Percentiles rank a stretch among this genome's conserved stretches.
phyloP scores from a whole-genome alignment of 805 yeast genomes.

The Saccharomycopsis oosterbeekiorum region DNA sequence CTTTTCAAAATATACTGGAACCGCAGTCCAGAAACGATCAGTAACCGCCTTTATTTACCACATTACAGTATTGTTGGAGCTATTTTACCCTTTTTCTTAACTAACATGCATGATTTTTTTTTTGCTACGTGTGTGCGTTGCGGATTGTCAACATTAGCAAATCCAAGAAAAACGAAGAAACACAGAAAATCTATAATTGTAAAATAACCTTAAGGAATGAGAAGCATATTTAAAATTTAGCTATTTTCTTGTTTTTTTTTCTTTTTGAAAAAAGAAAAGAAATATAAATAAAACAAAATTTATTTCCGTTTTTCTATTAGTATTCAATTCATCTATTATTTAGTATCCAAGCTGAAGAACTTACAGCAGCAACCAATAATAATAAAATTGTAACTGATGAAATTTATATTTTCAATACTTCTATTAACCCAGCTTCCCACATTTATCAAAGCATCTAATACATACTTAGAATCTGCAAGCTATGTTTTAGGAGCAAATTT shows the following conservation, averaged over 20 bases:
- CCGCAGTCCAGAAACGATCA: too few relatives aligned
- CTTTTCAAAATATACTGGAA: too few relatives aligned
- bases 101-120: background rate
- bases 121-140: background rate
- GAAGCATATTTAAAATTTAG: too few relatives aligned
- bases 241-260: too few relatives aligned
- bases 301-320: too few relatives aligned
- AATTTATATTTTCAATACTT: background rate
- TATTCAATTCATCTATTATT: too few relatives aligned
- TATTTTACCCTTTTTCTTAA: background rate
- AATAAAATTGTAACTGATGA: background rate
- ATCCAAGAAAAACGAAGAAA: background rate
- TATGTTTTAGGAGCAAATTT: background rate
- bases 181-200: too few relatives aligned
- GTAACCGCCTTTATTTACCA: background rate
- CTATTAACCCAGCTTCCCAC: background rate
- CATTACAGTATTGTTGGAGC: background rate
- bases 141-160: background rate
- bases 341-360: too few relatives aligned
- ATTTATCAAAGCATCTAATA: background rate
- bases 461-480: background rate
- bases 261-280: too few relatives aligned
- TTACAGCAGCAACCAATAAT: background rate
- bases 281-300: too few relatives aligned
- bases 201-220: too few relatives aligned